Conservation (phyloP, 352 stramenopile species). For the Aphanomyces euteiches region DNA sequence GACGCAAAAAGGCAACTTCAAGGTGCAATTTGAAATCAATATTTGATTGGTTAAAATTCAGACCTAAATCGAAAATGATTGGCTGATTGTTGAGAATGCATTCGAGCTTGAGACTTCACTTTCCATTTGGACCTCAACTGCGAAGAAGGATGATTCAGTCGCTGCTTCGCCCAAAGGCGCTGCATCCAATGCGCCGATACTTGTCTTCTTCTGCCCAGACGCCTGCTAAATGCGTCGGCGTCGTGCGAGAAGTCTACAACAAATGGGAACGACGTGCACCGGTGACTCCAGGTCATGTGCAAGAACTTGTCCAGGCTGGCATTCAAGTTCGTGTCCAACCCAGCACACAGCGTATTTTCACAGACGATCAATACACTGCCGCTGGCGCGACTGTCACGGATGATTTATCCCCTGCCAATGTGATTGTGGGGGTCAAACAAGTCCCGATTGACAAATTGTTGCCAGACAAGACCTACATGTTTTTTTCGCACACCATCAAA, state of each 20-base stretch:
- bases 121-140: neutral
- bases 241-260: slow-evolving; percentile 92
- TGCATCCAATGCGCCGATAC: slow-evolving; percentile 16
- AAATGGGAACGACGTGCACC: slow-evolving; percentile 94
- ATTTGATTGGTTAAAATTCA: too few relatives aligned
- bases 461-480: slow-evolving; percentile 93
- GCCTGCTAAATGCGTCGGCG: slow-evolving; percentile 69
- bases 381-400: slow-evolving; percentile 88
- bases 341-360: slow-evolving; percentile 89
- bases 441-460: slow-evolving; percentile 79
- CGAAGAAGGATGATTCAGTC: slow-evolving; percentile 20
- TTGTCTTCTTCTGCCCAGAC: slow-evolving; percentile 7
- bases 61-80: neutral
- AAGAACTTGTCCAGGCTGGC: slow-evolving; percentile 71
- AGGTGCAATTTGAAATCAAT: too few relatives aligned
- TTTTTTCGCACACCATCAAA: slow-evolving; percentile 97
- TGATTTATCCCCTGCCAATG: slow-evolving; percentile 78
- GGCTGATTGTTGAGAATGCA: neutral
- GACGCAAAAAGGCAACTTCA: too few relatives aligned
- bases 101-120: neutral
- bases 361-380: slow-evolving; percentile 87
- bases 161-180: slow-evolving; percentile 23
- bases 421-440: slow-evolving; percentile 96
- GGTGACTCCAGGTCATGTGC: slow-evolving; percentile 88
- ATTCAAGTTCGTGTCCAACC: slow-evolving; percentile 92